Percentiles rank a stretch among this genome's conserved stretches.
phyloP scores from a whole-genome alignment of 352 stramenopile species.

The Phytophthora pistaciae region DNA sequence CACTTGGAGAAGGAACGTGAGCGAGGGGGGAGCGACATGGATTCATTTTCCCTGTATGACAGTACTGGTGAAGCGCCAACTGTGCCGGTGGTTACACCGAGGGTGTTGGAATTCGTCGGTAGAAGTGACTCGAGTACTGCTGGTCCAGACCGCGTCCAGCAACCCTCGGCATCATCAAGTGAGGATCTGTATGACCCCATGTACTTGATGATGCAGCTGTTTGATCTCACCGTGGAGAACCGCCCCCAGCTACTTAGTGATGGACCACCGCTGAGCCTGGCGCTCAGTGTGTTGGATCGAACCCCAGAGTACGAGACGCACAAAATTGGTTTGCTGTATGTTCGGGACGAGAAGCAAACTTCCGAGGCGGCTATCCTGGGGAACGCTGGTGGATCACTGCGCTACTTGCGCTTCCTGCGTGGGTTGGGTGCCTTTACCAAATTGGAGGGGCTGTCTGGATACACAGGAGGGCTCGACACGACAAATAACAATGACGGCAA shows the following conservation, averaged over 20 bases:
- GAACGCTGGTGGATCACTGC: constrained; percentile 75
- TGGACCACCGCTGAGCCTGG: constrained; percentile 60
- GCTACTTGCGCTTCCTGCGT: constrained; percentile 81
- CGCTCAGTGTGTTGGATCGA: constrained; percentile 81
- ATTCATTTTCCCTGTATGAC: constrained; percentile 41
- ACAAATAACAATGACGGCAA: constrained; percentile 75
- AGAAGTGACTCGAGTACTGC: neutral
- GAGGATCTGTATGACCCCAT: constrained; percentile 57
- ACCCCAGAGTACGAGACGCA: constrained; percentile 87
- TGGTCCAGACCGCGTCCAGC: neutral
- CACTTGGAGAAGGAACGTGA: constrained; percentile 6
- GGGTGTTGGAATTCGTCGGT: constrained; percentile 16
- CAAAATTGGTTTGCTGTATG: constrained; percentile 88
- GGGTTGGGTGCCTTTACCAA: constrained; percentile 73
- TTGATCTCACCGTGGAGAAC: constrained; percentile 65
- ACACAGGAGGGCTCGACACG: constrained; percentile 82
- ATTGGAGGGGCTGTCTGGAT: constrained; percentile 71
- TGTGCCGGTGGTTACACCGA: constrained; percentile 9
- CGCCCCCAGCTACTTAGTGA: constrained; percentile 71
- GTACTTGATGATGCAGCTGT: constrained; percentile 88
- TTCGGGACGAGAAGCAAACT: constrained; percentile 63
- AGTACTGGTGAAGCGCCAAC: constrained; percentile 2
- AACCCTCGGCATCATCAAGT: neutral
- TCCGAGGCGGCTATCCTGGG: constrained; percentile 76
- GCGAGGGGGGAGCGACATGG: constrained; percentile 22